phyloP scores from a whole-genome alignment of 768 basidiomycete genomes.

The Podaxis rugospora region DNA sequence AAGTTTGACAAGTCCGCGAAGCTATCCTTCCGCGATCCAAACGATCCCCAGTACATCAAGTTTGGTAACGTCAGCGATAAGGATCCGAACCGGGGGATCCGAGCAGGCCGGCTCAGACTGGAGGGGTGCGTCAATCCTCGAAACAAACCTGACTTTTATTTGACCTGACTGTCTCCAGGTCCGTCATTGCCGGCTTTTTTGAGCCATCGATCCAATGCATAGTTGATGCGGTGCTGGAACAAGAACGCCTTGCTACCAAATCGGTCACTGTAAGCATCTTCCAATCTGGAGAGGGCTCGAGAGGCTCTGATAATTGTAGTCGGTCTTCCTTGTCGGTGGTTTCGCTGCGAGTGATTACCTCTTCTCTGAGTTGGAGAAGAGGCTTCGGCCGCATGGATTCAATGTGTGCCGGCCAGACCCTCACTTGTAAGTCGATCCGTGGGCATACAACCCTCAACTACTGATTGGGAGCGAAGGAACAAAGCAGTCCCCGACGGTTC shows the following conservation, averaged over 20 bases:
- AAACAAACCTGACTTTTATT: not conserved
- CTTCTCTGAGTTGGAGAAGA: conserved; percentile 14
- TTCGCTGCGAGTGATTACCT: conserved; percentile 22
- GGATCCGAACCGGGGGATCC: conserved; percentile 15
- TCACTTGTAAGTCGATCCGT: conserved; percentile 11
- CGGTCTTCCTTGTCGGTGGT: conserved; percentile 21
- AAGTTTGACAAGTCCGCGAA: conserved; percentile 21
- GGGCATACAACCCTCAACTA: too few relatives aligned
- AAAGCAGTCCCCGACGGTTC: conserved; percentile 30
- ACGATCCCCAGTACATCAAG: conserved; percentile 18
- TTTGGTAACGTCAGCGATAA: conserved; percentile 19
- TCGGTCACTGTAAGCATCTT: conserved; percentile 13
- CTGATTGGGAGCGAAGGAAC: conserved; percentile 16
- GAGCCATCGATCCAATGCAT: conserved; percentile 19
- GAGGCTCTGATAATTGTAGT: conserved; percentile 8
- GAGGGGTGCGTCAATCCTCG: conserved; percentile 13
- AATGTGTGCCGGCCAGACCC: conserved; percentile 14
- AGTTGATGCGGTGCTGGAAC: conserved; percentile 14
- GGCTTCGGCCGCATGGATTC: conserved; percentile 9
- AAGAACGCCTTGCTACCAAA: conserved; percentile 10
- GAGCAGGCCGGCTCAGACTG: conserved; percentile 18
- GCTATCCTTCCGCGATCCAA: conserved; percentile 15
- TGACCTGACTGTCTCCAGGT: not conserved
- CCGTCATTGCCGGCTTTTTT: conserved; percentile 18
- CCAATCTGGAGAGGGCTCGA: not conserved